phyloP scores from a whole-genome alignment of 2,329 filamentous ascomycete genomes.

The Neofusicoccum ribis region DNA sequence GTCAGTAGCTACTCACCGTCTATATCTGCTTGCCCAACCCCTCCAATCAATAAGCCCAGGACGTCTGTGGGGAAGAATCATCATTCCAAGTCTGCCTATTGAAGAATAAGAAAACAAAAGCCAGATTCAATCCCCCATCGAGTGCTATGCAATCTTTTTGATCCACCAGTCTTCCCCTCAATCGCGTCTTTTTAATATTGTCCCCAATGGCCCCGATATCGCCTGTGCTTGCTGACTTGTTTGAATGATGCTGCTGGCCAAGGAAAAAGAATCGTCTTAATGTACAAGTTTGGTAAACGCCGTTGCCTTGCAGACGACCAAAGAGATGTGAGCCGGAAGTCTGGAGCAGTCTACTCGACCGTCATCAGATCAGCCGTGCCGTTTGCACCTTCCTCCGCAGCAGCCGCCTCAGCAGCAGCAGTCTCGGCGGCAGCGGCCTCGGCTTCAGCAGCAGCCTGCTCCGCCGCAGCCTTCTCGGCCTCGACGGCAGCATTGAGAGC shows the following conservation, averaged over 20 bases:
- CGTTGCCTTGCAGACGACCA: neutral
- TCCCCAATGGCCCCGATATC: neutral
- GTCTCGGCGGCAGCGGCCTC: slow-evolving; percentile 6
- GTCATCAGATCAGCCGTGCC: slow-evolving; percentile 7
- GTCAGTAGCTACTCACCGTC: no score
- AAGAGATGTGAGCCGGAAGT: neutral
- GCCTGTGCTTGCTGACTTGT: neutral
- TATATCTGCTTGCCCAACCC: no score
- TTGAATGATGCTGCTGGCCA: neutral
- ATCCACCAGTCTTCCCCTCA: no score
- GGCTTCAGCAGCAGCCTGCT: slow-evolving; percentile 8
- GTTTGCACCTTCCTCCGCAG: neutral
- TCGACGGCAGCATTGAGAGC: slow-evolving; percentile 19
- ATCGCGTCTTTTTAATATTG: no score
- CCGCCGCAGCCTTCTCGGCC: neutral
- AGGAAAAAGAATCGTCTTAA: neutral
- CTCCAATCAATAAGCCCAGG: no score
- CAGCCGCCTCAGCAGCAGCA: neutral
- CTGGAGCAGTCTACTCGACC: neutral
- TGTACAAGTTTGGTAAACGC: neutral
- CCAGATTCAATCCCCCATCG: no score
- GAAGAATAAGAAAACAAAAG: no score
- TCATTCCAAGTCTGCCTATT: no score
- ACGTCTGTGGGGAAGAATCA: no score
- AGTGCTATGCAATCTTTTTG: no score